Percentiles rank a stretch among this genome's conserved stretches.
These are phyloP conservation scores for Diaporthe caulivora DNA, from an alignment of 2,329 filamentous ascomycete genomes.

Conservation along the genomic window DNA sequence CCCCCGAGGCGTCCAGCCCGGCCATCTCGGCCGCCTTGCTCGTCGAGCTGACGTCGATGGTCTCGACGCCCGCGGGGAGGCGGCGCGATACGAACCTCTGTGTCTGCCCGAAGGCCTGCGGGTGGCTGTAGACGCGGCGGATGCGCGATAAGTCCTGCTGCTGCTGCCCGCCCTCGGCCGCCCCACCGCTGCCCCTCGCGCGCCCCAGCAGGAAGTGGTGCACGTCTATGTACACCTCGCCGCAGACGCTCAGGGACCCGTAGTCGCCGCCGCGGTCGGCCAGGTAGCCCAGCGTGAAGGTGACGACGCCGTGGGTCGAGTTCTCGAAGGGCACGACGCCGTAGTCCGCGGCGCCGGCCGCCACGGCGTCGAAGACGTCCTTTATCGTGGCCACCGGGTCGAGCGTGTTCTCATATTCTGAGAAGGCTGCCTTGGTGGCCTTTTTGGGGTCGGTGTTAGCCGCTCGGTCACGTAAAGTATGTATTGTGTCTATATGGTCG, in stretches of 20 bases:
- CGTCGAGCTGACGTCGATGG: slow-evolving; percentile 87
- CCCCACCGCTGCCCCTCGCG: too few relatives aligned
- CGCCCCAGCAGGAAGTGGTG: slow-evolving; percentile 86
- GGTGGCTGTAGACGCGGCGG: slow-evolving; percentile 87
- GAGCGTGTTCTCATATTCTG: slow-evolving; percentile 60
- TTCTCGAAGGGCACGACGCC: slow-evolving; percentile 97
- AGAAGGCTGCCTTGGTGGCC: slow-evolving; percentile 57
- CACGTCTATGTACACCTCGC: slow-evolving; percentile 88
- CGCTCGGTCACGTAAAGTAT: neutral
- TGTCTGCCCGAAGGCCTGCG: slow-evolving; percentile 96
- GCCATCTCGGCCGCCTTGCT: slow-evolving; percentile 86
- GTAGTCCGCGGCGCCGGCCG: slow-evolving; percentile 71
- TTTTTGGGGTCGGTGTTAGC: slow-evolving; percentile 38
- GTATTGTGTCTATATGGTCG: neutral
- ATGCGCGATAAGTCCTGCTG: slow-evolving; percentile 68
- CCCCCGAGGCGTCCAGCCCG: slow-evolving; percentile 67
- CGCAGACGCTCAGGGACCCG: slow-evolving; percentile 79
- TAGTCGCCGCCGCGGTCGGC: slow-evolving; percentile 78
- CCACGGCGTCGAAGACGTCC: slow-evolving; percentile 85
- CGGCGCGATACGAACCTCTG: slow-evolving; percentile 77
- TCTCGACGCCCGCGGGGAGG: slow-evolving; percentile 80
- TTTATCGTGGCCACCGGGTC: slow-evolving; percentile 65
- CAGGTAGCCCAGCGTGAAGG: slow-evolving; percentile 90
- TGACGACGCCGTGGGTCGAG: slow-evolving; percentile 92
- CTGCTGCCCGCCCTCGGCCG: slow-evolving; percentile 5